A percentile compares a stretch with the other conserved stretches of the same genome.
Conservation (phyloP, 345 rosid genomes). For the Aquilaria sinensis region DNA sequence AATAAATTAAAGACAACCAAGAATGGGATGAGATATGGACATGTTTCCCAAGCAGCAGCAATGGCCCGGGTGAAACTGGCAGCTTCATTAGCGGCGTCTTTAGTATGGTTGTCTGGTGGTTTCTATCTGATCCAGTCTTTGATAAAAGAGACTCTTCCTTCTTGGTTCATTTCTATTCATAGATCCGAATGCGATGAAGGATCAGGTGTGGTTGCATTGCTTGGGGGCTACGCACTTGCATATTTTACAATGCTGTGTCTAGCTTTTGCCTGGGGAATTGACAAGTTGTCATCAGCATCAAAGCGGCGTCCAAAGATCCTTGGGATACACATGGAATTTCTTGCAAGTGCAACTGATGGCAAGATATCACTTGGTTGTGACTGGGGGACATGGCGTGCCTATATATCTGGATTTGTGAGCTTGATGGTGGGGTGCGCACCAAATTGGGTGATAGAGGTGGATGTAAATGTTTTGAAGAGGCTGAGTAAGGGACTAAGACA, state of each 20-base stretch:
- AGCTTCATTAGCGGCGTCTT: conserved; percentile 85
- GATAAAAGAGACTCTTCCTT: conserved; percentile 80
- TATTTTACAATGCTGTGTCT: conserved; percentile 73
- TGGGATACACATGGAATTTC: conserved; percentile 64
- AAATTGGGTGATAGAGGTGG: conserved; percentile 76
- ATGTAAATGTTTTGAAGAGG: conserved; percentile 67
- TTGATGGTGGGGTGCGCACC: conserved; percentile 82
- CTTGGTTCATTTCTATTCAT: conserved; percentile 84
- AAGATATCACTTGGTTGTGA: conserved; percentile 82
- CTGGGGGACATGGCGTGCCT: conserved; percentile 68
- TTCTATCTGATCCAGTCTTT: conserved; percentile 61
- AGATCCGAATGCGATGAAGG: conserved; percentile 40
- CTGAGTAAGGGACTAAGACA: conserved; percentile 70
- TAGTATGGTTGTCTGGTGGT: conserved; percentile 88
- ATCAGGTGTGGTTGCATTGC: conserved; percentile 63
- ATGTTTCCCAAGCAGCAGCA: conserved; percentile 67
- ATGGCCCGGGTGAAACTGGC: conserved; percentile 80
- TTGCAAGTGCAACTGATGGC: conserved; percentile 82
- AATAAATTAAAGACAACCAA: conserved; percentile 55
- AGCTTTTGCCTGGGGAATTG: conserved; percentile 91
- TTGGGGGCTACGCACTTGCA: conserved; percentile 81
- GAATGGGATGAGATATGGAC: conserved; percentile 60
- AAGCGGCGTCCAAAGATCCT: conserved; percentile 65
- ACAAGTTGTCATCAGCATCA: conserved; percentile 60
- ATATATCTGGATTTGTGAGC: conserved; percentile 66